Evolutionary conservation across 805 yeast genomes (phyloP).

Genomic region (Lachancea nothofagi): DNA sequence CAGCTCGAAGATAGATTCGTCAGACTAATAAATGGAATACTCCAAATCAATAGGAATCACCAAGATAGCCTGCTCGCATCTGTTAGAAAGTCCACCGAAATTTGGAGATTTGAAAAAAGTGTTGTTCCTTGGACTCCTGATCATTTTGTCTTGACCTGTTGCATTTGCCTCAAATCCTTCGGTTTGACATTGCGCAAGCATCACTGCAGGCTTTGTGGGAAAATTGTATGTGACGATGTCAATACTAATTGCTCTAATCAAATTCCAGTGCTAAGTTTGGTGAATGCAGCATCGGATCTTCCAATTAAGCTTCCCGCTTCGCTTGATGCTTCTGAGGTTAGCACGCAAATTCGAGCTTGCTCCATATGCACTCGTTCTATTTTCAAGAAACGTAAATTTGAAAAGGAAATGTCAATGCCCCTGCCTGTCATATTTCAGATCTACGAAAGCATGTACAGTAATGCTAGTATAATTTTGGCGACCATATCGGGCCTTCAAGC

Average conservation of each 20-base stretch:
- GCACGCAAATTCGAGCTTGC: constrained; percentile 54
- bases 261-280: constrained; percentile 43
- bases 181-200: constrained; percentile 63
- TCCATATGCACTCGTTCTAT: constrained; percentile 58
- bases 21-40: constrained; percentile 36
- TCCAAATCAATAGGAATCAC: constrained; percentile 22
- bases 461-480: constrained; percentile 35
- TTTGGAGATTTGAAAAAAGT: constrained; percentile 40
- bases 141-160: constrained; percentile 45
- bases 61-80: constrained; percentile 23
- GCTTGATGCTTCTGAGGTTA: constrained; percentile 19
- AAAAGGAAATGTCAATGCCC: constrained; percentile 35
- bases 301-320: constrained; percentile 16
- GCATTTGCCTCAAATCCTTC: constrained; percentile 57
- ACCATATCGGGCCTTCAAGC: constrained; percentile 42
- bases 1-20: constrained; percentile 57
- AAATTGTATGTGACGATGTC: constrained; percentile 67
- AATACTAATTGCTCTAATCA: constrained; percentile 65
- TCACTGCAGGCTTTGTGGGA: constrained; percentile 89
- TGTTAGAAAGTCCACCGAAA: constrained; percentile 26
- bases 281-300: constrained; percentile 24
- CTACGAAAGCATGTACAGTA: constrained; percentile 38
- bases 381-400: constrained; percentile 49
- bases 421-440: constrained; percentile 37
- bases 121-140: constrained; percentile 66